Percentiles rank a stretch among this genome's conserved stretches.
These are phyloP conservation scores for Talaromyces rugulosus DNA, from an alignment of 2,329 filamentous ascomycete genomes.

Conservation along the genomic window DNA sequence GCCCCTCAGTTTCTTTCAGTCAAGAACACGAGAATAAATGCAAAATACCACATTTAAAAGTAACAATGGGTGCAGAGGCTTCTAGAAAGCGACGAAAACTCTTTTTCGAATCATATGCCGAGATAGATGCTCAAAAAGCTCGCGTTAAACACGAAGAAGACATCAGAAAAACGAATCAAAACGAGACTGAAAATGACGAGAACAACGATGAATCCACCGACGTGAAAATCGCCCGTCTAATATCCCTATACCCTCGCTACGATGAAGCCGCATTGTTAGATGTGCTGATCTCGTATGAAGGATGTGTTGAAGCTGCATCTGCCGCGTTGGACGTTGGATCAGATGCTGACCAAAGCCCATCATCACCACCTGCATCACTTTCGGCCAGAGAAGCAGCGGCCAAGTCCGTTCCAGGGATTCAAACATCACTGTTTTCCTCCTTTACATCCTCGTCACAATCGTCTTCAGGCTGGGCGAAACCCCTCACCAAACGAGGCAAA, in stretches of 20 bases:
- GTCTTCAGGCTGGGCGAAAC: slow-evolving; percentile 21
- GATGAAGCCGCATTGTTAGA: slow-evolving; percentile 70
- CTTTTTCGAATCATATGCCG: slow-evolving; percentile 9
- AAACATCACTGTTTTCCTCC: slow-evolving; percentile 58
- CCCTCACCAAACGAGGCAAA: slow-evolving; percentile 69
- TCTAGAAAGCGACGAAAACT: slow-evolving; percentile 7
- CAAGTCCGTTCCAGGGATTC: slow-evolving; percentile 45
- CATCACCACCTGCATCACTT: not conserved
- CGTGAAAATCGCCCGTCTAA: slow-evolving; percentile 77
- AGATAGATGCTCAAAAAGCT: not conserved
- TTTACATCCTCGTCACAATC: slow-evolving; percentile 45
- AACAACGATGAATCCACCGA: slow-evolving; percentile 77
- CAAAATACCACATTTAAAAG: not conserved
- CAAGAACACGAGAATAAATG: not conserved
- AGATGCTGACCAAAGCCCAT: not conserved
- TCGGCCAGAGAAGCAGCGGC: not conserved
- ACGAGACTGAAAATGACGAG: not conserved
- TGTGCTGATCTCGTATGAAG: slow-evolving; percentile 70
- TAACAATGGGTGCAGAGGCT: not conserved
- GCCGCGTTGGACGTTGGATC: slow-evolving; percentile 44
- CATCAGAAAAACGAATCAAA: not conserved
- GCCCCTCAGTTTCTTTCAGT: not conserved
- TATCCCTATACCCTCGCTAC: slow-evolving; percentile 66
- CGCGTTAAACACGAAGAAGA: not conserved
- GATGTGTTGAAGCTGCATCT: slow-evolving; percentile 65